Conservation (phyloP, 148 eudicot genomes). For the Silene conica region DNA sequence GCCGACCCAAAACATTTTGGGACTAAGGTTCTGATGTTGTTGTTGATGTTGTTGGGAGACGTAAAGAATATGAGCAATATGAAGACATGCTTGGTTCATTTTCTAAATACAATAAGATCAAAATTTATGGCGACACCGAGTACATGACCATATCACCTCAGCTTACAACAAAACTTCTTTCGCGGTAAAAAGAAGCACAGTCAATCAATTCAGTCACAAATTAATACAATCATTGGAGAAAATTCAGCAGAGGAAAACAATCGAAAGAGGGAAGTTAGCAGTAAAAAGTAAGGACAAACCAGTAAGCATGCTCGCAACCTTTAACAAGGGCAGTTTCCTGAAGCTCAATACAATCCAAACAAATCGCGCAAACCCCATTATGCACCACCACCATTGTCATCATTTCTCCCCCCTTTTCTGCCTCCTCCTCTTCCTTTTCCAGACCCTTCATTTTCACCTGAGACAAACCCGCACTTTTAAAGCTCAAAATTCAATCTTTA, state of each 20-base stretch:
- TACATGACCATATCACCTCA: background rate
- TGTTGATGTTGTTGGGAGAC: too few species aligned
- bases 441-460: constrained; percentile 38
- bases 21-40: too few species aligned
- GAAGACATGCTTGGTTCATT: background rate
- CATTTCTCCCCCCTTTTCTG: constrained; percentile 10
- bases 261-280: background rate
- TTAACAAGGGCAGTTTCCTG: constrained; percentile 85
- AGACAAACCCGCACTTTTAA: background rate
- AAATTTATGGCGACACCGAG: background rate
- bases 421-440: constrained; percentile 10
- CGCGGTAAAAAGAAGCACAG: too few species aligned
- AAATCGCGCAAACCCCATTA: constrained; percentile 77
- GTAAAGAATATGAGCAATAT: background rate
- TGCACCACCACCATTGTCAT: constrained; percentile 28
- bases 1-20: too few species aligned
- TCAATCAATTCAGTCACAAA: background rate
- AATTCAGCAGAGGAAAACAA: background rate
- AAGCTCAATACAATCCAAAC: constrained; percentile 73
- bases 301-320: constrained; percentile 99
- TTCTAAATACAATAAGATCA: background rate
- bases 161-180: background rate
- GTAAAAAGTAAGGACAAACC: constrained; percentile 55
- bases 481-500: background rate
- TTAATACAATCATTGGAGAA: background rate